Conservation (phyloP, 2,329 filamentous ascomycete species). For the Calonectria honghensis region DNA sequence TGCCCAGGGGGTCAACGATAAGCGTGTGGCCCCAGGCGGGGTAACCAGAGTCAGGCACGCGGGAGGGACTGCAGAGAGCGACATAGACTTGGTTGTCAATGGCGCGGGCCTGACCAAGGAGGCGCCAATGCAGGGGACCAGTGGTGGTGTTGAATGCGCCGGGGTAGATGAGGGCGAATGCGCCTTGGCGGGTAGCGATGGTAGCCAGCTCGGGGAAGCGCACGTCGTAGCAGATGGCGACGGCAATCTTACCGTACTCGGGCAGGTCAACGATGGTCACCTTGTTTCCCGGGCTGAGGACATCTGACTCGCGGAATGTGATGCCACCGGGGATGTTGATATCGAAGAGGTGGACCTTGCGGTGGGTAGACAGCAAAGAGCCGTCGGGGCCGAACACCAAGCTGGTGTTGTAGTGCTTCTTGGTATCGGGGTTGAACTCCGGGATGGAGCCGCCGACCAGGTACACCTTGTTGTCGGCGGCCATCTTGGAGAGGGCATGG, state of each 20-base stretch:
- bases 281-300: constrained; percentile 89
- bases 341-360: constrained; percentile 97
- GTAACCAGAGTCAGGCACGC: constrained; percentile 85
- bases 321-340: constrained; percentile 98
- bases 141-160: constrained; percentile 98
- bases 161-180: constrained; percentile 92
- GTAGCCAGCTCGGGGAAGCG: constrained; percentile 96
- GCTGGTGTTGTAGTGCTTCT: constrained; percentile 92
- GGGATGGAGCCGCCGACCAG: constrained; percentile 95
- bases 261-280: constrained; percentile 91
- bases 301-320: constrained; percentile 91
- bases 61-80: constrained; percentile 91
- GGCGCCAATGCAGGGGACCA: constrained; percentile 91
- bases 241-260: constrained; percentile 88
- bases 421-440: constrained; percentile 77
- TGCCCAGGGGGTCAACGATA: constrained; percentile 90
- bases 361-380: constrained; percentile 87
- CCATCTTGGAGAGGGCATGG: constrained; percentile 88
- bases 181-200: constrained; percentile 89
- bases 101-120: constrained; percentile 88
- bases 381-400: constrained; percentile 88
- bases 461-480: constrained; percentile 85
- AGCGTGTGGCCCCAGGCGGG: constrained; percentile 95
- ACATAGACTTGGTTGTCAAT: constrained; percentile 97
- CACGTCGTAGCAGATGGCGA: constrained; percentile 98